Percentiles rank a stretch among this genome's conserved stretches.
Conservation (phyloP, 805 yeast species). For the Metschnikowia lachancei region DNA sequence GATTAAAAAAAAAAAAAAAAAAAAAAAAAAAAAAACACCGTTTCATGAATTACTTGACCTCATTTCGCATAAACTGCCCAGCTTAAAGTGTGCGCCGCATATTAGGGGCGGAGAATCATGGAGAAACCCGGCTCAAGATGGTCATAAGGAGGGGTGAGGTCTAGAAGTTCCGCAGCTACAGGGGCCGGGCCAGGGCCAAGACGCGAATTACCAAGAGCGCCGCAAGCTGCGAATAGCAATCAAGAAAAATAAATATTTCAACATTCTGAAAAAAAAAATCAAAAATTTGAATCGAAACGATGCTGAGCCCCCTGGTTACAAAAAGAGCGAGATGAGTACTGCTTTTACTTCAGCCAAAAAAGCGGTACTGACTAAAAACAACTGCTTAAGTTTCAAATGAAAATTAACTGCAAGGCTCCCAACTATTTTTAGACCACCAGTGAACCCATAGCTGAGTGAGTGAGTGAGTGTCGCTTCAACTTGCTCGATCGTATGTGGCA, state of each 20-base stretch:
- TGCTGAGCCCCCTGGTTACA: too few relatives aligned
- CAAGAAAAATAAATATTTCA: not conserved
- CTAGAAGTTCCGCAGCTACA: slow-evolving; percentile 4
- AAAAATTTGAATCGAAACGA: too few relatives aligned
- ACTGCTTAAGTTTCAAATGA: not conserved
- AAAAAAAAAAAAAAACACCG: not conserved
- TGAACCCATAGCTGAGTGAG: not conserved
- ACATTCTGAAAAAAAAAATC: too few relatives aligned
- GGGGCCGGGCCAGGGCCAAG: not conserved
- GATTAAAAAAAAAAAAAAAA: not conserved
- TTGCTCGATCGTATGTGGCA: too few relatives aligned
- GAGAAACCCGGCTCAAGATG: slow-evolving; percentile 1
- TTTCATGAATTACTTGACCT: not conserved
- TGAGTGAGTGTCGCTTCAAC: not conserved
- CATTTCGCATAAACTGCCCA: not conserved
- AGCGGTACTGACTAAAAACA: not conserved
- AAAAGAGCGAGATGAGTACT: too few relatives aligned
- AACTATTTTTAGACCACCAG: not conserved
- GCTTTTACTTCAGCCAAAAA: not conserved
- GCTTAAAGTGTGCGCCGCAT: slow-evolving; percentile 3
- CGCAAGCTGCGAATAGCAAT: not conserved
- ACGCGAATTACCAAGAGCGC: too few relatives aligned
- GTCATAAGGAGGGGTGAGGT: not conserved
- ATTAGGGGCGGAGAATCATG: slow-evolving; percentile 1
- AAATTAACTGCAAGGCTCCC: not conserved